Evolutionary conservation across 2,329 filamentous ascomycete species (phyloP).

Genomic region (Botryosphaeria dothidea): DNA sequence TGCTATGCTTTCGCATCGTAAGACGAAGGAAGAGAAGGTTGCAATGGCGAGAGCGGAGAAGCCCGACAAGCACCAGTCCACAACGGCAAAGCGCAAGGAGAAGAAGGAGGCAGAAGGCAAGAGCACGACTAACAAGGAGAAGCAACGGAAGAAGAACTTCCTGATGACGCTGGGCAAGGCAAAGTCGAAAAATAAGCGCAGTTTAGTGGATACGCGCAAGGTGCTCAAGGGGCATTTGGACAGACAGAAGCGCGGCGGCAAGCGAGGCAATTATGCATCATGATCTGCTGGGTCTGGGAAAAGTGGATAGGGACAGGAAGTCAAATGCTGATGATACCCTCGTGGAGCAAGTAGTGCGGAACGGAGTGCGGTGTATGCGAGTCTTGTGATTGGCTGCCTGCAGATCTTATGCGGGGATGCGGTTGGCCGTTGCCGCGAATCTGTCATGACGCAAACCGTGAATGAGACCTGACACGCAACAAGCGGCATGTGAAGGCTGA

Average conservation of each 20-base stretch:
- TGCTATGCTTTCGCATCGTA: conserved; percentile 73
- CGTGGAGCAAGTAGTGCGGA: background rate
- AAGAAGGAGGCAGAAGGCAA: conserved; percentile 89
- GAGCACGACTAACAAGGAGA: conserved; percentile 96
- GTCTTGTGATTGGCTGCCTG: conserved; percentile 4
- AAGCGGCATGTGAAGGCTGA: conserved; percentile 13
- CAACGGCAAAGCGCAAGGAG: conserved; percentile 78
- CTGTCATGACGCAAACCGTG: conserved; percentile 6
- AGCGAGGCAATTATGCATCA: conserved; percentile 64
- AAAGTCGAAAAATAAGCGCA: conserved; percentile 92
- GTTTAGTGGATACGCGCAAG: conserved; percentile 81
- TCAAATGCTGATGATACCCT: conserved; percentile 8
- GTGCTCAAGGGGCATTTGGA: conserved; percentile 80
- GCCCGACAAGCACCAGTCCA: conserved; percentile 81
- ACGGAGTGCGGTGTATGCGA: background rate
- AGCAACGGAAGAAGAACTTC: conserved; percentile 97
- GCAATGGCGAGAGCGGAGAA: conserved; percentile 82
- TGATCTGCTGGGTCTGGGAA: background rate
- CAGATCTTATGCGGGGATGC: background rate
- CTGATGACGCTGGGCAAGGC: conserved; percentile 97
- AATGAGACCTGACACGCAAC: conserved; percentile 2
- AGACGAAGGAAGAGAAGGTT: conserved; percentile 85
- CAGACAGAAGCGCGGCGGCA: conserved; percentile 79
- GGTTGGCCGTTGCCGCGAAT: background rate
- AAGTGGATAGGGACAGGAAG: conserved; percentile 2